These are phyloP conservation scores for Pecoramyces ruminantium DNA, from an alignment of 192 early-diverging fungal genomes.

Conservation along the genomic window DNA sequence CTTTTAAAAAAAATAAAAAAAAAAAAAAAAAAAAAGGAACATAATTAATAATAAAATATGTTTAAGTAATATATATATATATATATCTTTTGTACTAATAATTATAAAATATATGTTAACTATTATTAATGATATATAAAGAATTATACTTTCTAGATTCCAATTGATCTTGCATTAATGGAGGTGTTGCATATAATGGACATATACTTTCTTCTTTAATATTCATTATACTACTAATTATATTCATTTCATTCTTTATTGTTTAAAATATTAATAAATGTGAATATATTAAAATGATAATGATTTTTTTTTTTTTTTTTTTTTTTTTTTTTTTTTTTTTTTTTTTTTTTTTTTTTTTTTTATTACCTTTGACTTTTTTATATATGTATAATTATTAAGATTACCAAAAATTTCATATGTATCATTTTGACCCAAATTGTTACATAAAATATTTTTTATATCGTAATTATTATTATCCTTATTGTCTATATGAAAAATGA, in stretches of 20 bases:
- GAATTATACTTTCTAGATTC: background rate
- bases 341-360: too few relatives aligned
- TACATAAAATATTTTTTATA: background rate
- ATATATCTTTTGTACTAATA: too few relatives aligned
- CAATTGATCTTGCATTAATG: background rate
- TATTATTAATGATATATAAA: too few relatives aligned
- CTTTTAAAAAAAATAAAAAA: background rate
- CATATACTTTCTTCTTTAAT: background rate
- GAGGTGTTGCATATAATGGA: background rate
- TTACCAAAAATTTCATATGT: background rate
- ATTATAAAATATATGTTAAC: too few relatives aligned
- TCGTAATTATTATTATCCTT: background rate
- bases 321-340: too few relatives aligned
- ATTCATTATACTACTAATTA: background rate
- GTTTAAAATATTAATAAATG: too few relatives aligned
- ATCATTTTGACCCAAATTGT: background rate
- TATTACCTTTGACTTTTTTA: background rate
- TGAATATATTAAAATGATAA: too few relatives aligned
- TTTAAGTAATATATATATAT: too few relatives aligned
- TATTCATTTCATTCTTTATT: background rate
- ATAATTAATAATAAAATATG: too few relatives aligned
- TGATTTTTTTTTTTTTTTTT: too few relatives aligned
- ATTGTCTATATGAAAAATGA: background rate
- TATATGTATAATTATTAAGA: background rate
- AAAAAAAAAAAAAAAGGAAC: too few relatives aligned